phyloP scores from a whole-genome alignment of 129 eudicot species.

The Artemisia tridentata region DNA sequence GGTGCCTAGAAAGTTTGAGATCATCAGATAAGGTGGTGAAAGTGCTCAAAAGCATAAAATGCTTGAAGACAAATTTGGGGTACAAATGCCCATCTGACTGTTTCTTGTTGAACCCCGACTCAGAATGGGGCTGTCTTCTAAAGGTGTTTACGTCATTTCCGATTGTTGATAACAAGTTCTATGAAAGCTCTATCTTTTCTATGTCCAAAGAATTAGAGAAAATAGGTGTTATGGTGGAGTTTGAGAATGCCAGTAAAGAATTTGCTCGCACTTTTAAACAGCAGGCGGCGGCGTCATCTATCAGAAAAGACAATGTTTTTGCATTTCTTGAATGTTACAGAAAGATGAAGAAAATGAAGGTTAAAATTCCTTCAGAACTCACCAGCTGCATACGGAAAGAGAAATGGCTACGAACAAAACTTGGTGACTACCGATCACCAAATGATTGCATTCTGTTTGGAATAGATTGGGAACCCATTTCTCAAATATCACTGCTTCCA shows the following conservation, averaged over 20 bases:
- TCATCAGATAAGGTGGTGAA: conserved; percentile 30
- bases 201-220: conserved; percentile 24
- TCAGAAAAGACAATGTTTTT: conserved; percentile 33
- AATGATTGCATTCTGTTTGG: conserved; percentile 41
- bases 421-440: conserved; percentile 47
- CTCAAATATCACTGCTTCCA: conserved; percentile 42
- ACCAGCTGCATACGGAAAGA: conserved; percentile 31
- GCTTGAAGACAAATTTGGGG: conserved; percentile 47
- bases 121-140: conserved; percentile 51
- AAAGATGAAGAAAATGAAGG: conserved; percentile 16
- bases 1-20: conserved; percentile 18
- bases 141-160: conserved; percentile 46
- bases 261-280: conserved; percentile 37
- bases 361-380: conserved; percentile 29
- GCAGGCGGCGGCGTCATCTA: conserved; percentile 27
- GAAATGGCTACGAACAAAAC: conserved; percentile 53
- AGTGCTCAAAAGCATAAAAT: conserved; percentile 29
- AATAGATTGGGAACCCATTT: conserved; percentile 39
- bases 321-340: conserved; percentile 34
- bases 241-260: conserved; percentile 34
- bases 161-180: conserved; percentile 35
- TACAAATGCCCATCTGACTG: conserved; percentile 42
- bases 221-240: conserved; percentile 48
- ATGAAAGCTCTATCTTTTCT: conserved; percentile 28
- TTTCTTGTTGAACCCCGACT: conserved; percentile 31